Base-by-base conservation (phyloP, 805 yeast genomes). In the Tetrapisispora nanseiensis region DNA sequence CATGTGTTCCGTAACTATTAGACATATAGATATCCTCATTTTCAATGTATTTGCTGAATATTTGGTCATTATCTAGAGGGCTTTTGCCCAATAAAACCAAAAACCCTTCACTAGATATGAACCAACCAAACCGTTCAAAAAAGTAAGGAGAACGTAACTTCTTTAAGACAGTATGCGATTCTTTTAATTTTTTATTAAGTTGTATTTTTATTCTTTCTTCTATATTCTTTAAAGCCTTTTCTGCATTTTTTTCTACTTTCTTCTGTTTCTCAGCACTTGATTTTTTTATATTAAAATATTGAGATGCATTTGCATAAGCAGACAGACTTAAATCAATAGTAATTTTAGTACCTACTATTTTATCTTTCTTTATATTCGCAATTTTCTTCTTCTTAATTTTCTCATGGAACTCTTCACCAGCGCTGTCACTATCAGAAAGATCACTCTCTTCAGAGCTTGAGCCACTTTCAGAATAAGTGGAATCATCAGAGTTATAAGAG, bases 61-160 rank as follows among this genome's bases (percentile, higher is more conserved):
- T 74, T 66, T 85, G 74, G 52, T 89, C 95, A 4, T 77, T 71
- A 58, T 90, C 97, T 4, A 75, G 59, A 19, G 71, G 74, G 57
- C 92, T 96, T 48, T 86, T 77, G 1, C 97, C 97, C 37, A 89
- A 86, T 42, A 92, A 62, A 45, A 94, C 83, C 39, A 92, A 65
- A 55, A 83, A 87, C 0, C 92, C 89, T 56, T 90, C 97, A 50
- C 81, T 78, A 0, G 96, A 76, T n/a, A 89, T 69, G 56, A 92
- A 92, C 98, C 98, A 92, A 55, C 72, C 78, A 61, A 81, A 90
- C 61, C 90, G 92, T 58, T 92, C 98, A 66, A 92, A 92, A 85
- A 96, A 89, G 57, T 70, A 80, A 37, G 86, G 86, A 4, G 75
- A 69, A 37, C 97, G 72, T 26, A 83, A 66, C 30, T 74, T 77